Conservation (phyloP, 2,329 filamentous ascomycete species). For the Peltaster fructicola region DNA sequence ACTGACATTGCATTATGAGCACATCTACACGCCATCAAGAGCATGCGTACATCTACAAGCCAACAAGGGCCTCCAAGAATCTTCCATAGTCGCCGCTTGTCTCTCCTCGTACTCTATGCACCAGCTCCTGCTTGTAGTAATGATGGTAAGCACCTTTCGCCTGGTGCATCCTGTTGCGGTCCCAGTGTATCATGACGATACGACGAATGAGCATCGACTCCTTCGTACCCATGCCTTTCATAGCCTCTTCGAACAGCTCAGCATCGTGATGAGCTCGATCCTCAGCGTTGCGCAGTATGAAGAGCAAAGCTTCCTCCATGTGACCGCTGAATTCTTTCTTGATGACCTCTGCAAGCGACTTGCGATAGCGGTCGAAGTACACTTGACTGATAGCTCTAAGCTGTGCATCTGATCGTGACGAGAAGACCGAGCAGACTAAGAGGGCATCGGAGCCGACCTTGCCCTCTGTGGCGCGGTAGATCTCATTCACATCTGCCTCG, state of each 20-base stretch:
- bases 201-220: slow-evolving; percentile 61
- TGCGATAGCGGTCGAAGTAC: slow-evolving; percentile 57
- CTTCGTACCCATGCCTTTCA: slow-evolving; percentile 77
- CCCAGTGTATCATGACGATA: slow-evolving; percentile 73
- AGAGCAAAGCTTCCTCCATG: slow-evolving; percentile 70
- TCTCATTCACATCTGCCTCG: slow-evolving; percentile 55
- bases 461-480: slow-evolving; percentile 57
- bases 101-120: slow-evolving; percentile 57
- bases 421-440: slow-evolving; percentile 62
- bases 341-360: slow-evolving; percentile 54
- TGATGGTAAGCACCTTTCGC: slow-evolving; percentile 64
- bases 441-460: slow-evolving; percentile 47
- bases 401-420: slow-evolving; percentile 60
- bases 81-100: slow-evolving; percentile 70
- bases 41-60: no score
- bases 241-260: slow-evolving; percentile 62
- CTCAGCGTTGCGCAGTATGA: slow-evolving; percentile 57
- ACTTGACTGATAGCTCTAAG: slow-evolving; percentile 62
- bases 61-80: slow-evolving; percentile 46
- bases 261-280: slow-evolving; percentile 80
- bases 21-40: no score
- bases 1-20: no score
- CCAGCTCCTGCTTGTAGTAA: slow-evolving; percentile 49
- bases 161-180: slow-evolving; percentile 53
- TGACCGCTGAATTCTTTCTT: slow-evolving; percentile 76